Conservation (phyloP, 1,284 basidiomycete genomes). For the Cryptococcus maquisensis region DNA sequence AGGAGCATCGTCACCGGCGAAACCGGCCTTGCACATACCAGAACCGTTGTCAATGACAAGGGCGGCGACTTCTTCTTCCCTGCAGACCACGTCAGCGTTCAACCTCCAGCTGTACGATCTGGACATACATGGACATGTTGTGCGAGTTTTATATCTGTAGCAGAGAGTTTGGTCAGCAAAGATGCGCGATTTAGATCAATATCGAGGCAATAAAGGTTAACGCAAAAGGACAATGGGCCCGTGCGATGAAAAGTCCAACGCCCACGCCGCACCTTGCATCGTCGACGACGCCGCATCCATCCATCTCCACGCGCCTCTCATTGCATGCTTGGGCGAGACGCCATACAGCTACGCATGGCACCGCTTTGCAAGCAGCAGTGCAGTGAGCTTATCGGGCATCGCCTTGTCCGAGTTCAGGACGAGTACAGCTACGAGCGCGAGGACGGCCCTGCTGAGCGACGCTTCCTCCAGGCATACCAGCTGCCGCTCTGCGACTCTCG, state of each 20-base stretch:
- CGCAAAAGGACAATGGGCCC: neutral
- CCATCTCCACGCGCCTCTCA: neutral
- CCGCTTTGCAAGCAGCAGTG: no score
- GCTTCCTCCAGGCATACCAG: no score
- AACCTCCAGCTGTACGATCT: neutral
- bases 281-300: neutral
- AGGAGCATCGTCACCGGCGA: constrained; percentile 70
- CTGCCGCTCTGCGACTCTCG: no score
- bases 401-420: no score
- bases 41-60: constrained; percentile 75
- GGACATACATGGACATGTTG: constrained; percentile 10
- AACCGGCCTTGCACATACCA: constrained; percentile 92
- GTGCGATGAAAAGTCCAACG: neutral
- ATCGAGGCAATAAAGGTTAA: neutral
- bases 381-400: no score
- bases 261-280: neutral
- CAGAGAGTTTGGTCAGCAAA: neutral
- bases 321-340: neutral
- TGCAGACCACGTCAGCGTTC: constrained; percentile 8
- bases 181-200: neutral
- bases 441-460: no score
- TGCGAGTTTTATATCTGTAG: neutral
- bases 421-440: no score
- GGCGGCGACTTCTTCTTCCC: constrained; percentile 49
- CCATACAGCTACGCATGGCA: no score